Evolutionary conservation across 441 rosid species (phyloP).

Genomic region (Erysimum cheiri): DNA sequence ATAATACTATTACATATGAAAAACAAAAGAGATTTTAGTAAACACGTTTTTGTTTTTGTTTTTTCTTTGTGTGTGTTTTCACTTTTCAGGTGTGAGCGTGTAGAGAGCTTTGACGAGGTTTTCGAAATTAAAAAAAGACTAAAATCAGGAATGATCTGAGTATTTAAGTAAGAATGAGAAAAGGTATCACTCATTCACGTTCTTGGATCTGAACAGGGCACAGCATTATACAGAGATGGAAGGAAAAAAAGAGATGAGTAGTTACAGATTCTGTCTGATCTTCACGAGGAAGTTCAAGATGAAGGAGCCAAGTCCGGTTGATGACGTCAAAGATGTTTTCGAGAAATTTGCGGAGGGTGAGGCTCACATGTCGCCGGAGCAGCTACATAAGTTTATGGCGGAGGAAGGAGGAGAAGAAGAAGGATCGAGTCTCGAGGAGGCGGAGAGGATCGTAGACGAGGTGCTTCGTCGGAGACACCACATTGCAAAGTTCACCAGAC

Average conservation of each 20-base stretch:
- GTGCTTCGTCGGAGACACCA: conserved; percentile 59
- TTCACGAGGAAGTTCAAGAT: conserved; percentile 64
- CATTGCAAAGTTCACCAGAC: conserved; percentile 57
- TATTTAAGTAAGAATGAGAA: conserved; percentile 19
- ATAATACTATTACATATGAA: neutral
- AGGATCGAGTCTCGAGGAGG: conserved; percentile 50
- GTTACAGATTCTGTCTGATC: conserved; percentile 60
- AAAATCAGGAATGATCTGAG: conserved; percentile 10
- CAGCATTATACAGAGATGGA: neutral
- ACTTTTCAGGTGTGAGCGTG: conserved; percentile 40
- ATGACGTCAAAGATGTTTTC: conserved; percentile 57
- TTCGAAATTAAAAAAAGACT: neutral
- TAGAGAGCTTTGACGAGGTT: too few species aligned
- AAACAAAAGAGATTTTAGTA: conserved; percentile 24
- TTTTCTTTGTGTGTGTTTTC: conserved; percentile 9
- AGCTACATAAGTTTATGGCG: conserved; percentile 53
- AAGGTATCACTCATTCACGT: conserved; percentile 35
- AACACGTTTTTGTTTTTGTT: neutral
- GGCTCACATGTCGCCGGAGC: conserved; percentile 59
- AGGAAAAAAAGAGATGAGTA: conserved; percentile 53
- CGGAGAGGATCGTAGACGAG: conserved; percentile 56
- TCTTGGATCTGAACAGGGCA: conserved; percentile 38
- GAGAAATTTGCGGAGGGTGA: conserved; percentile 53
- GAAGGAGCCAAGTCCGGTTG: conserved; percentile 61
- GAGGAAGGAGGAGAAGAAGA: conserved; percentile 49